Conservation (phyloP, 192 early-diverging fungal species). For the Backusella australiensis region DNA sequence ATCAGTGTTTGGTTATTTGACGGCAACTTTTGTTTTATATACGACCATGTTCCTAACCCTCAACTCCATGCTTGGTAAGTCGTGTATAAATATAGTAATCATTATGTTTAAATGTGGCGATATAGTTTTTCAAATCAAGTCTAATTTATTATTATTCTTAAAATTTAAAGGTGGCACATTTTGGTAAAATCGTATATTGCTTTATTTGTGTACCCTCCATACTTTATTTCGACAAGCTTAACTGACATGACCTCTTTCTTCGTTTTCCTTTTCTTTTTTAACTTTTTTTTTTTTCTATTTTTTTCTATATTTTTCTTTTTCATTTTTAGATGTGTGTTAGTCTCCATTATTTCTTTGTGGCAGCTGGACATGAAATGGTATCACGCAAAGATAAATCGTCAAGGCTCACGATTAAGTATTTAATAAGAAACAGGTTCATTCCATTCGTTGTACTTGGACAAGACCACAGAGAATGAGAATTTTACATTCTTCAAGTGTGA, state of each 20-base stretch:
- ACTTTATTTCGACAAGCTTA: conserved; percentile 7
- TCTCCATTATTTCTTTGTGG: conserved; percentile 31
- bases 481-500: conserved; percentile 10
- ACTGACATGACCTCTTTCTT: background rate
- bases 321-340: conserved; percentile 27
- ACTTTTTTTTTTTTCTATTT: background rate
- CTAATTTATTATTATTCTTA: conserved; percentile 1
- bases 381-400: background rate
- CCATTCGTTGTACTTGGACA: background rate
- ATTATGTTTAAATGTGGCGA: background rate
- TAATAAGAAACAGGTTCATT: background rate
- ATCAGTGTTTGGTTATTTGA: conserved; percentile 35
- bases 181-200: conserved; percentile 3
- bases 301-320: background rate
- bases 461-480: conserved; percentile 15
- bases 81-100: background rate
- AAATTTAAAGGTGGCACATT: conserved; percentile 7
- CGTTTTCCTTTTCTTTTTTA: background rate
- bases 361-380: conserved; percentile 13
- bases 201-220: background rate
- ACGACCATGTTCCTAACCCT: conserved; percentile 25
- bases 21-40: conserved; percentile 34
- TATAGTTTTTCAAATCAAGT: background rate
- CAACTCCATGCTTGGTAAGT: conserved; percentile 35
- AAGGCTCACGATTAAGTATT: background rate